A percentile compares a stretch with the other conserved stretches of the same genome.
phyloP scores from a whole-genome alignment of 495 filamentous ascomycete genomes.

The Terfezia claveryi region DNA sequence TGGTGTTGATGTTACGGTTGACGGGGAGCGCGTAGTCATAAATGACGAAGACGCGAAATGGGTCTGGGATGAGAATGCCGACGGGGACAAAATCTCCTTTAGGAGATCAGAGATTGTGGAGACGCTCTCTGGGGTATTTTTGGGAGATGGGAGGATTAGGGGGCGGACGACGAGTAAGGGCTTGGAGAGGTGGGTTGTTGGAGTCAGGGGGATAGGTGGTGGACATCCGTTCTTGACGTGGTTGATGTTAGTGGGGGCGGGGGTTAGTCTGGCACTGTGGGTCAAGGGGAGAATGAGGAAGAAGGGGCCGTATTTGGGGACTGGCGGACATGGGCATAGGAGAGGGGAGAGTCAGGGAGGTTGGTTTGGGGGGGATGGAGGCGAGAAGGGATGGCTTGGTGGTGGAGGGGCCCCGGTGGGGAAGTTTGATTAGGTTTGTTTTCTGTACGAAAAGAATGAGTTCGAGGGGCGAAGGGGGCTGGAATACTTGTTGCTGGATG shows the following conservation, averaged over 20 bases:
- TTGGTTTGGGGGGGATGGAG: not conserved
- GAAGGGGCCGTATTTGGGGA: not conserved
- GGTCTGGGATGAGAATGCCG: slow-evolving; percentile 87
- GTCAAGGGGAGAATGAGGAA: too few species aligned
- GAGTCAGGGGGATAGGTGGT: not conserved
- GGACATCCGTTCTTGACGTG: not conserved
- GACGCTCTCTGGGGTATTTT: slow-evolving; percentile 49
- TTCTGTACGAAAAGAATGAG: not conserved
- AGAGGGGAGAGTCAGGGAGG: not conserved
- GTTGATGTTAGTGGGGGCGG: not conserved
- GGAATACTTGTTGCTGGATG: not conserved
- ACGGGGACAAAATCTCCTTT: slow-evolving; percentile 66
- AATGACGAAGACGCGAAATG: slow-evolving; percentile 91
- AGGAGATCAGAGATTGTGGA: slow-evolving; percentile 88
- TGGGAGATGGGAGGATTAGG: not conserved
- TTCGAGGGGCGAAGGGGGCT: not conserved
- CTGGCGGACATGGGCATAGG: not conserved
- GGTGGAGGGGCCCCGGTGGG: not conserved
- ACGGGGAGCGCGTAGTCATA: slow-evolving; percentile 82
- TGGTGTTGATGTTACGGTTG: slow-evolving; percentile 55
- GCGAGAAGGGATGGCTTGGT: not conserved
- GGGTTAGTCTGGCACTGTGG: not conserved
- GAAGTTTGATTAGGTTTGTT: not conserved
- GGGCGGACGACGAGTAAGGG: not conserved
- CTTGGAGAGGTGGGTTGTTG: not conserved